These are phyloP conservation scores for Davidsoniella virescens DNA, from an alignment of 2,329 filamentous ascomycete species.

Conservation along the genomic window DNA sequence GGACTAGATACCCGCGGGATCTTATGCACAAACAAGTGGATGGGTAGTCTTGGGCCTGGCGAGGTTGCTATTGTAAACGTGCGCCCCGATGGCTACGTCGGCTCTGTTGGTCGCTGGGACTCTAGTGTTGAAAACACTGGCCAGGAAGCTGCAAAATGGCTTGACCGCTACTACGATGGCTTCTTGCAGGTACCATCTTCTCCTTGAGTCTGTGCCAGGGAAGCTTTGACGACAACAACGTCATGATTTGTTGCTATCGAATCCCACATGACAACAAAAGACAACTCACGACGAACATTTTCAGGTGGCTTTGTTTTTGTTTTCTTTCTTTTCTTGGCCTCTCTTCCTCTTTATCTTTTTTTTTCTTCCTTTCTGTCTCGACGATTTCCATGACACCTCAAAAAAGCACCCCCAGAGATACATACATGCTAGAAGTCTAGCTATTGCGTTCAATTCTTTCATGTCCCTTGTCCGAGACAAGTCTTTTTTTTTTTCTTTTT, in stretches of 20 bases:
- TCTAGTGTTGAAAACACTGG: slow-evolving; percentile 34
- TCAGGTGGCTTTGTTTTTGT: background rate
- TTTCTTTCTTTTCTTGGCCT: background rate
- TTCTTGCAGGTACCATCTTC: slow-evolving; percentile 34
- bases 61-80: slow-evolving; percentile 52
- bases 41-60: slow-evolving; percentile 37
- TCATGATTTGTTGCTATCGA: background rate
- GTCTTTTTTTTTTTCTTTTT: background rate
- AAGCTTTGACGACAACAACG: background rate
- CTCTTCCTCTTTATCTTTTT: background rate
- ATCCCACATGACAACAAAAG: background rate
- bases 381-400: background rate
- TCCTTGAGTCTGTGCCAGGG: background rate
- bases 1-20: slow-evolving; percentile 35
- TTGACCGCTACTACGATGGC: slow-evolving; percentile 37
- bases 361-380: background rate
- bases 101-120: slow-evolving; percentile 41
- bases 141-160: slow-evolving; percentile 35
- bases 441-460: no score
- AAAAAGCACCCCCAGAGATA: no score
- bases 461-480: background rate
- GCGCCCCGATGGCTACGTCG: slow-evolving; percentile 59
- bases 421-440: no score
- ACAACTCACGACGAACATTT: background rate
- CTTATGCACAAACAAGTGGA: slow-evolving; percentile 52